Evolutionary conservation across 805 yeast species (phyloP).

Genomic region (Tetrapisispora pingtungensis): DNA sequence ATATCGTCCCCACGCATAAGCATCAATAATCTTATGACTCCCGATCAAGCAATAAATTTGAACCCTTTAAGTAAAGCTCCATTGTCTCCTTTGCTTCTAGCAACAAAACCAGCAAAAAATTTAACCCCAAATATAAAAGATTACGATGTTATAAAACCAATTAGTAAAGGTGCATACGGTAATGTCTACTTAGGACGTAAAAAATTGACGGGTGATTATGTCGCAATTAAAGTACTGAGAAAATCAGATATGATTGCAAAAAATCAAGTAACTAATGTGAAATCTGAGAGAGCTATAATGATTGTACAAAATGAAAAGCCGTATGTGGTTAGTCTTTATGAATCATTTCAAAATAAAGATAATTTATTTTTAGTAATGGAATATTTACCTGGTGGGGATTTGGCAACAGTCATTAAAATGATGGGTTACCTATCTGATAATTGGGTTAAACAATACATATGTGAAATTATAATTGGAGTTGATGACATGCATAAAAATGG

Average conservation of each 20-base stretch:
- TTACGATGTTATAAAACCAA: constrained; percentile 84
- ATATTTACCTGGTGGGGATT: constrained; percentile 90
- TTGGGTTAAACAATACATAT: constrained; percentile 79
- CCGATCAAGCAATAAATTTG: constrained; percentile 23
- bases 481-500: constrained; percentile 82
- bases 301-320: constrained; percentile 93
- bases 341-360: constrained; percentile 81
- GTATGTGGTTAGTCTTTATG: constrained; percentile 80
- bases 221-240: constrained; percentile 84
- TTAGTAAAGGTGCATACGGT: constrained; percentile 96
- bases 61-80: constrained; percentile 44
- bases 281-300: constrained; percentile 94
- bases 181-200: constrained; percentile 82
- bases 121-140: constrained; percentile 71
- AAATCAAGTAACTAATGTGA: constrained; percentile 90
- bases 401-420: constrained; percentile 74
- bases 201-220: constrained; percentile 83
- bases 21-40: constrained; percentile 32
- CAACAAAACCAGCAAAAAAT: constrained; percentile 46
- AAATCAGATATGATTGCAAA: constrained; percentile 95
- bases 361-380: constrained; percentile 92
- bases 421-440: constrained; percentile 75
- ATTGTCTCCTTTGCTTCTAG: constrained; percentile 67
- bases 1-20: constrained; percentile 46
- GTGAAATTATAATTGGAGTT: constrained; percentile 86